Evolutionary conservation across 345 rosid genomes (phyloP).

Genomic region (Clausena lansium): DNA sequence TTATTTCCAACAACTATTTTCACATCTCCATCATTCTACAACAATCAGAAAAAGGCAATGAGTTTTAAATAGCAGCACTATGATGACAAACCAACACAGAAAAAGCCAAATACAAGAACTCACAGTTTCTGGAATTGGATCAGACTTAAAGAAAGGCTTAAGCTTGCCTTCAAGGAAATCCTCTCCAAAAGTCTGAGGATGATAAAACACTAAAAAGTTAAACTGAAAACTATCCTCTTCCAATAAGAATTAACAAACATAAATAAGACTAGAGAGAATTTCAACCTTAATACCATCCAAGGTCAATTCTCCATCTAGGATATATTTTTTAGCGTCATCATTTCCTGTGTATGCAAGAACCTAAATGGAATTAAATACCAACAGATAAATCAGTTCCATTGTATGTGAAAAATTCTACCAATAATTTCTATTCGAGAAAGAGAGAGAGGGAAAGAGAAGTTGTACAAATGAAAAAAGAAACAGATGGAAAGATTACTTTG

Average conservation of each 20-base stretch:
- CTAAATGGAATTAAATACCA: slow-evolving; percentile 34
- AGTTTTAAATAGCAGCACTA: slow-evolving; percentile 14
- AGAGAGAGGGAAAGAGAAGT: neutral
- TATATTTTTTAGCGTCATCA: slow-evolving; percentile 69
- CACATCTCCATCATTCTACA: slow-evolving; percentile 92
- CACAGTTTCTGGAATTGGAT: slow-evolving; percentile 90
- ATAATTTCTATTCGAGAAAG: neutral
- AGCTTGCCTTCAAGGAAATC: slow-evolving; percentile 73
- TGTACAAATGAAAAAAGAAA: neutral
- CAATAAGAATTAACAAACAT: neutral
- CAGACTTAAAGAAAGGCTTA: slow-evolving; percentile 92
- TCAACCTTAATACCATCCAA: slow-evolving; percentile 72
- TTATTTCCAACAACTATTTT: slow-evolving; percentile 91
- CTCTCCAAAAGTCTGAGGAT: slow-evolving; percentile 59
- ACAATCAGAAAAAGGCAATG: slow-evolving; percentile 8
- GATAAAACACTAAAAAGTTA: neutral
- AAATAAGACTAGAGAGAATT: slow-evolving; percentile 7
- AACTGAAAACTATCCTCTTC: neutral
- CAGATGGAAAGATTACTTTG: slow-evolving; percentile 32
- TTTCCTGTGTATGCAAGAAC: slow-evolving; percentile 86
- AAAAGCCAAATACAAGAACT: slow-evolving; percentile 20
- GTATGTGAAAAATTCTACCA: neutral
- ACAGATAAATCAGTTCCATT: slow-evolving; percentile 3
- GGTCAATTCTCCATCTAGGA: slow-evolving; percentile 65
- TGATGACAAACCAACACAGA: slow-evolving; percentile 4